Conservation (phyloP, 2,329 filamentous ascomycete genomes). For the Colletotrichum salicis region DNA sequence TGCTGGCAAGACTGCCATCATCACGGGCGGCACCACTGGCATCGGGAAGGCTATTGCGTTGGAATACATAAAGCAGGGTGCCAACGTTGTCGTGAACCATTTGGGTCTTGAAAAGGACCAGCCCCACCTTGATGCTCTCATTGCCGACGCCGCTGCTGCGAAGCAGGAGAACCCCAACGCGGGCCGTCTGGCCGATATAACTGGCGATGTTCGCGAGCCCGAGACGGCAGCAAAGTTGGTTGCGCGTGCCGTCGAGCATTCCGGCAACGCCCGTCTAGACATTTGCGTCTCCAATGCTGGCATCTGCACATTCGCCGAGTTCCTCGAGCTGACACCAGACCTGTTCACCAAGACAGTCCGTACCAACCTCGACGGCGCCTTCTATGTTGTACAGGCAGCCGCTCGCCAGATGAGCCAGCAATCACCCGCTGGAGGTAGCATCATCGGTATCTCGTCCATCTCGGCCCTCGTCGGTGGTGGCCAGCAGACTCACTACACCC, state of each 20-base stretch:
- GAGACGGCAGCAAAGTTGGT: conserved; percentile 78
- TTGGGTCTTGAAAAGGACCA: conserved; percentile 68
- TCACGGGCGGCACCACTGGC: conserved; percentile 87
- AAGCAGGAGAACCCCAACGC: conserved; percentile 55
- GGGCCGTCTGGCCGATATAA: conserved; percentile 72
- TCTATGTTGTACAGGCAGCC: conserved; percentile 86
- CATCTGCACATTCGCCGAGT: conserved; percentile 88
- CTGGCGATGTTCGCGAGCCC: conserved; percentile 81
- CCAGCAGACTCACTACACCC: conserved; percentile 85
- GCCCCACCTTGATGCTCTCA: conserved; percentile 62
- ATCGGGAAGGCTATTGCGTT: conserved; percentile 88
- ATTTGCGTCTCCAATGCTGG: conserved; percentile 91
- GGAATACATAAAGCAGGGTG: conserved; percentile 81
- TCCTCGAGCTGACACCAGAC: conserved; percentile 77
- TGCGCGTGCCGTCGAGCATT: conserved; percentile 69
- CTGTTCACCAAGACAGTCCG: conserved; percentile 78
- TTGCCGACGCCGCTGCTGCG: conserved; percentile 62
- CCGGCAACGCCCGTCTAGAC: conserved; percentile 68
- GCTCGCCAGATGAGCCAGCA: conserved; percentile 82
- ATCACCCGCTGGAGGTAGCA: conserved; percentile 76
- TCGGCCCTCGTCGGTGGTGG: conserved; percentile 82
- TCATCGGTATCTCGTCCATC: conserved; percentile 81
- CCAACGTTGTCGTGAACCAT: conserved; percentile 83
- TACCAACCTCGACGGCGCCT: conserved; percentile 89
- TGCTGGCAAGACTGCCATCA: conserved; percentile 80